Conservation (phyloP, 2,329 filamentous ascomycete genomes). For the Talaromyces pinophilus region DNA sequence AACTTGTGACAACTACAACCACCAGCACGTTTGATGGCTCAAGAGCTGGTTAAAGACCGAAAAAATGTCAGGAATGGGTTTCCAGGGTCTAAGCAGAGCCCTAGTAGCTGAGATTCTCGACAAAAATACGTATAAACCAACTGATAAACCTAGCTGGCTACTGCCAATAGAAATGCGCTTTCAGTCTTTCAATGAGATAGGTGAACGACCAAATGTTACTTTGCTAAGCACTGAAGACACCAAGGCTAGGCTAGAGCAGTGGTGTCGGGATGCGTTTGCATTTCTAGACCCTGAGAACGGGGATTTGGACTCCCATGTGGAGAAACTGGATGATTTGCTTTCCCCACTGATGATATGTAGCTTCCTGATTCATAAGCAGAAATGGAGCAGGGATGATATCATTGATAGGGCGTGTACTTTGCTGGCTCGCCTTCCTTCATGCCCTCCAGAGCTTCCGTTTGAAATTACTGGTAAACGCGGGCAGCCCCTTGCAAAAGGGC, state of each 20-base stretch:
- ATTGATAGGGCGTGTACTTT: conserved; percentile 19
- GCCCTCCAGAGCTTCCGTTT: conserved; percentile 22
- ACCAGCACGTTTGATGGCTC: not conserved
- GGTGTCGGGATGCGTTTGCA: conserved; percentile 21
- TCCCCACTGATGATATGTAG: conserved; percentile 19
- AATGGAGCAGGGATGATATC: conserved; percentile 18
- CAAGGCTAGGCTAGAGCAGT: conserved; percentile 17
- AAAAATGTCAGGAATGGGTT: not conserved
- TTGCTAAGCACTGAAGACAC: conserved; percentile 9
- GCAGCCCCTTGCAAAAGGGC: not conserved
- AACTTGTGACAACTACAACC: not conserved
- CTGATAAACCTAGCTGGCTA: not conserved
- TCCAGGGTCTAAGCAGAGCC: not conserved
- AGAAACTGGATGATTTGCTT: conserved; percentile 17
- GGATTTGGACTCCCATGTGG: conserved; percentile 17
- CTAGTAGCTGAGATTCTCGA: not conserved
- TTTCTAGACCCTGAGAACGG: conserved; percentile 11
- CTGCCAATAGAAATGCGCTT: conserved; percentile 25
- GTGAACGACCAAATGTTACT: not conserved
- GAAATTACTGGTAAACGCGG: conserved; percentile 13
- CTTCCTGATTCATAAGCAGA: conserved; percentile 14
- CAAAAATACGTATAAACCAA: not conserved
- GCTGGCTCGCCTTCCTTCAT: conserved; percentile 21
- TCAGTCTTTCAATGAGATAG: conserved; percentile 11
- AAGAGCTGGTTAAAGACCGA: not conserved